These are phyloP conservation scores for Yamadazyma atmosphaerica DNA, from an alignment of 1,139 yeast species.

Conservation along the genomic window DNA sequence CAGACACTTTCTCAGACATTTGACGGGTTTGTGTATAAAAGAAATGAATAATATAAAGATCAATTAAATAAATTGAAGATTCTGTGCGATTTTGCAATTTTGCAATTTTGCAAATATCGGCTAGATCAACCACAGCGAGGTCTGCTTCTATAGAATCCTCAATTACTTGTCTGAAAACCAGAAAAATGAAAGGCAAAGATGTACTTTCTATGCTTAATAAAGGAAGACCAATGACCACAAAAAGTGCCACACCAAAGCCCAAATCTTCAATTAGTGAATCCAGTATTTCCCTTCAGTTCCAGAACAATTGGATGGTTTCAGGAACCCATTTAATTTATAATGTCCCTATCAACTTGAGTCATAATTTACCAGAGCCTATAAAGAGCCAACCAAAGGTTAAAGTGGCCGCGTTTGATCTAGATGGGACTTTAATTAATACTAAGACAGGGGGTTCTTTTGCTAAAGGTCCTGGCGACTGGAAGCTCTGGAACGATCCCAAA, in stretches of 20 bases:
- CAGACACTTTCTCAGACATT: constrained; percentile 1
- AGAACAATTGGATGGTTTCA: constrained; percentile 25
- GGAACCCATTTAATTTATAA: constrained; percentile 39
- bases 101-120: too few species aligned
- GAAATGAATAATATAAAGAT: too few species aligned
- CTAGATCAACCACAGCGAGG: too few species aligned
- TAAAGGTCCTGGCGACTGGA: constrained; percentile 66
- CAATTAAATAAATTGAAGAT: too few species aligned
- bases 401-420: constrained; percentile 76
- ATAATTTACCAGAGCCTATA: not conserved
- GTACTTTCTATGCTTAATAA: not conserved
- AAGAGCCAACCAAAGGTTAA: constrained; percentile 20
- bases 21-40: too few species aligned
- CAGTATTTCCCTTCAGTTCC: constrained; percentile 6
- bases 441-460: constrained; percentile 60
- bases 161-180: too few species aligned
- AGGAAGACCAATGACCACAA: not conserved
- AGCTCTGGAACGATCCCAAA: constrained; percentile 45
- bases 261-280: too few species aligned
- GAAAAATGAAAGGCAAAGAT: constrained; percentile 1
- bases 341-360: constrained; percentile 21
- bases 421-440: constrained; percentile 66
- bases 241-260: too few species aligned
- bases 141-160: too few species aligned
- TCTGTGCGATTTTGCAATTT: too few species aligned